Conservation (phyloP, 352 stramenopile species). For the Halophytophthora polymorphica region DNA sequence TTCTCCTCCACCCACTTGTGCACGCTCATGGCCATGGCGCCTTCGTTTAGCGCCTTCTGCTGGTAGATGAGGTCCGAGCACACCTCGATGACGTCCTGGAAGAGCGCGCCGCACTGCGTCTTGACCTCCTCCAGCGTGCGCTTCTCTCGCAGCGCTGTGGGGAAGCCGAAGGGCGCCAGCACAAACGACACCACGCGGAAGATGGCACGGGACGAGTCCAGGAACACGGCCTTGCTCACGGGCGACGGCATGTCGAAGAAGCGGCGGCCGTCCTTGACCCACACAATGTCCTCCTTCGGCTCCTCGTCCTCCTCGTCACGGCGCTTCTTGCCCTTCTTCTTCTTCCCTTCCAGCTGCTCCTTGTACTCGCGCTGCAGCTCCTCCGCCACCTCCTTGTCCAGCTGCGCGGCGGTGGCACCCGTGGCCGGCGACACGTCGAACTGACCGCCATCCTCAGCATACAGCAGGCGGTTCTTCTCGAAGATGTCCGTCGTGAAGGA, state of each 20-base stretch:
- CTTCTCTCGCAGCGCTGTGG: constrained; percentile 46
- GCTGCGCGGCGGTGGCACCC: constrained; percentile 4
- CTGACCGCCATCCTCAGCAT: constrained; percentile 33
- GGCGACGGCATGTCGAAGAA: constrained; percentile 84
- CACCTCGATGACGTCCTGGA: constrained; percentile 85
- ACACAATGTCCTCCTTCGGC: constrained; percentile 40
- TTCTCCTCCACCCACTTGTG: constrained; percentile 84
- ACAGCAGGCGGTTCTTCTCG: constrained; percentile 35
- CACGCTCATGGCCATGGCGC: constrained; percentile 84
- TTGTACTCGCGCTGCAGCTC: constrained; percentile 45
- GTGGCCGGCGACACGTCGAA: constrained; percentile 59
- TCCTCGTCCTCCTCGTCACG: constrained; percentile 14
- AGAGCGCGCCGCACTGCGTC: constrained; percentile 64
- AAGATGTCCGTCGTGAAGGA: constrained; percentile 48
- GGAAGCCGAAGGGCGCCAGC: constrained; percentile 77
- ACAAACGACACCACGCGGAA: constrained; percentile 80
- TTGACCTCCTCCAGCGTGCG: constrained; percentile 72
- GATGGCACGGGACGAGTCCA: constrained; percentile 64
- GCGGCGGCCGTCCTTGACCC: constrained; percentile 42
- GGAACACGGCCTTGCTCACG: constrained; percentile 63
- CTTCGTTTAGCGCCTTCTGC: constrained; percentile 67
- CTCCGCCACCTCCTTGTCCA: constrained; percentile 12
- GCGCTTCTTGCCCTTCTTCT: constrained; percentile 22
- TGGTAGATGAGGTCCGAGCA: constrained; percentile 85
- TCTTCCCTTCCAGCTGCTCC: constrained; percentile 39